Percentiles rank a stretch among this genome's conserved stretches.
Conservation (phyloP, 2,329 filamentous ascomycete species). For the Diaporthe capsici region DNA sequence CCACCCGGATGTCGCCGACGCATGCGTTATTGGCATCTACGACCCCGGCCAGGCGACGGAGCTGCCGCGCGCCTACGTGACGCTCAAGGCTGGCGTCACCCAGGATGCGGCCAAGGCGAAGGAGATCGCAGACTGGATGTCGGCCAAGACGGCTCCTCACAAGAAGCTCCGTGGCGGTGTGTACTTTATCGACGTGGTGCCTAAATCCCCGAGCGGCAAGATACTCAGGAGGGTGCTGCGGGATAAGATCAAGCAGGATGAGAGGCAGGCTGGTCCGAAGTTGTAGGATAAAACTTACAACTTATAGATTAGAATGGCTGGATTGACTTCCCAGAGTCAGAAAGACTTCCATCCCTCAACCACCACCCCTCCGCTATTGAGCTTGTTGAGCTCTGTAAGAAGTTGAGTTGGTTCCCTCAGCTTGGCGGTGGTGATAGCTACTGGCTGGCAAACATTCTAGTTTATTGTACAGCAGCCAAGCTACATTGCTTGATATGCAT, state of each 20-base stretch:
- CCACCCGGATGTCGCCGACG: constrained; percentile 65
- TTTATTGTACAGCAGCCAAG: constrained; percentile 17
- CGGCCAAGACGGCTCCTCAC: constrained; percentile 58
- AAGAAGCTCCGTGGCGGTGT: constrained; percentile 81
- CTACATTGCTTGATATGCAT: constrained; percentile 6
- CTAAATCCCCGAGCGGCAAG: constrained; percentile 76
- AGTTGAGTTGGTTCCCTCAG: background rate
- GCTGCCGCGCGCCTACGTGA: constrained; percentile 77
- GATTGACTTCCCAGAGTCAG: background rate
- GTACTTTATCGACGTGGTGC: constrained; percentile 76
- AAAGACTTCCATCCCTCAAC: background rate
- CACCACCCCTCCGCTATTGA: background rate
- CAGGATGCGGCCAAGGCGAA: constrained; percentile 54
- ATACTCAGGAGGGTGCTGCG: constrained; percentile 60
- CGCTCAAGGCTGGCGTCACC: constrained; percentile 58
- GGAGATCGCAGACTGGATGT: constrained; percentile 56
- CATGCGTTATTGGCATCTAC: constrained; percentile 74
- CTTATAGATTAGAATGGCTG: background rate
- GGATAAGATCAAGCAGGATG: constrained; percentile 55
- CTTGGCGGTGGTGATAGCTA: background rate
- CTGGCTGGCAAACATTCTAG: background rate
- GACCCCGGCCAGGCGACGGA: constrained; percentile 75
- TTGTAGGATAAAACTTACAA: constrained; percentile 48
- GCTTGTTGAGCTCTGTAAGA: background rate
- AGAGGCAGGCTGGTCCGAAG: constrained; percentile 56